These are phyloP conservation scores for Solanum piurae DNA, from an alignment of 257 asterid genomes.

Conservation along the genomic window DNA sequence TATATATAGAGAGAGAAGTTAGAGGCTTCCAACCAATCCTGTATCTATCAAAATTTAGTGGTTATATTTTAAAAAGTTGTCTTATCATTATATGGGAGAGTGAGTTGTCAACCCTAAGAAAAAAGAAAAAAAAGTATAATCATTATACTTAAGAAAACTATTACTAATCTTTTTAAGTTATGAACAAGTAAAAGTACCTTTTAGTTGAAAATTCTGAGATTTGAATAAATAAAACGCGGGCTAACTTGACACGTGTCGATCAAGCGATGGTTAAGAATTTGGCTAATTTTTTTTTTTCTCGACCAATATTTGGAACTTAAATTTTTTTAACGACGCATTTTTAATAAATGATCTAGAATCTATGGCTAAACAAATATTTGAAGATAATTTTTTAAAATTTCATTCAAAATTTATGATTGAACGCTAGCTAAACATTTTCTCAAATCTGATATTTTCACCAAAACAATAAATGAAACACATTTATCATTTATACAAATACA, in stretches of 20 bases:
- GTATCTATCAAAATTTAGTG: neutral
- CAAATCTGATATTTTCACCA: neutral
- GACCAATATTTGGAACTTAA: too few relatives aligned
- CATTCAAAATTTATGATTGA: neutral
- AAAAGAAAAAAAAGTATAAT: constrained; percentile 12
- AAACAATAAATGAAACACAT: neutral
- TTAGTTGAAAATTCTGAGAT: neutral
- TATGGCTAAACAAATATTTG: too few relatives aligned
- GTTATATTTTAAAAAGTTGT: constrained; percentile 10
- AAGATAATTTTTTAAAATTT: neutral
- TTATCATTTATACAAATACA: too few relatives aligned
- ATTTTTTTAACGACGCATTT: too few relatives aligned
- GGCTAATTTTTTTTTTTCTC: neutral
- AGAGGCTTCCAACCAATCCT: neutral
- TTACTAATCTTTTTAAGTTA: constrained; percentile 2
- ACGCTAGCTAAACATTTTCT: neutral
- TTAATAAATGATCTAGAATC: too few relatives aligned
- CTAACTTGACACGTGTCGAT: neutral
- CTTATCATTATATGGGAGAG: constrained; percentile 11
- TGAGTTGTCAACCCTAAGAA: constrained; percentile 33
- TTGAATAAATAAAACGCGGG: constrained; percentile 1
- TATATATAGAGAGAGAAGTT: too few relatives aligned
- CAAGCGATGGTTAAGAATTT: neutral
- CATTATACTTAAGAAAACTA: constrained; percentile 21
- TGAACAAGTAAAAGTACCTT: neutral